Base-by-base conservation (phyloP, 495 filamentous ascomycete genomes). In the Apiosordaria backusii region DNA sequence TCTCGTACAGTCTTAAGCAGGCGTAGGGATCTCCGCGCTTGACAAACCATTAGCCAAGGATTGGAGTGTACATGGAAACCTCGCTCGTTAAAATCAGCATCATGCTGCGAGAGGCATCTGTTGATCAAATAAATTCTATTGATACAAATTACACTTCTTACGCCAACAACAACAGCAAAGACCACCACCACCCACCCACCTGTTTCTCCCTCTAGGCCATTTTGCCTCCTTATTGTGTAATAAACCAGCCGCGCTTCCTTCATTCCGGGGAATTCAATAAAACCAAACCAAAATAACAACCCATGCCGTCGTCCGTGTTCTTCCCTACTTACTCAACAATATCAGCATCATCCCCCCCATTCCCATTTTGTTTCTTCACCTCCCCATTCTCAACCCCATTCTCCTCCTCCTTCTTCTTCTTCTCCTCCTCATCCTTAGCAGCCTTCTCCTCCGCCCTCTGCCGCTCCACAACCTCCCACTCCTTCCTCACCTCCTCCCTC, bases 401-500 rank as follows among this genome's bases (percentile, higher is more conserved):
- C 5, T 45, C 35, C 35, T 10, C 13, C 35, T 45, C 35, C 35
- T 45, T 45, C 9, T 45, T 45, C 35, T 45, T 1, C 9, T 6
- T 15, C 35, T 45, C 35, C 6, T 9, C 35, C 35, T 15, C 35
- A 45, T 45, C 16, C 35, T 7, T 13, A 7, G 9, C 35, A 45
- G 22, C 27, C 52, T 21, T 54, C 60, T 60, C 26, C 4, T 61
- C 55, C 21, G 16, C 57, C 13, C 45, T 45, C 55, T n/a, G 29
- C 21, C 21, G 23, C 57, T 60, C 53, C 23, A 25, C 57, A 52
- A 24, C 57, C 62, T n/a, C 53, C 5, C 4, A 19, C 45, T 29
- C 58, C 45, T 59, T 57, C 15, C 24, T 50, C 35, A 50, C 61
- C 50, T 29, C 61, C 16, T 27, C 67, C 71, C 40, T 64, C 65